Conservation (phyloP, 345 rosid genomes). For the Excoecaria cochinchinensis region DNA sequence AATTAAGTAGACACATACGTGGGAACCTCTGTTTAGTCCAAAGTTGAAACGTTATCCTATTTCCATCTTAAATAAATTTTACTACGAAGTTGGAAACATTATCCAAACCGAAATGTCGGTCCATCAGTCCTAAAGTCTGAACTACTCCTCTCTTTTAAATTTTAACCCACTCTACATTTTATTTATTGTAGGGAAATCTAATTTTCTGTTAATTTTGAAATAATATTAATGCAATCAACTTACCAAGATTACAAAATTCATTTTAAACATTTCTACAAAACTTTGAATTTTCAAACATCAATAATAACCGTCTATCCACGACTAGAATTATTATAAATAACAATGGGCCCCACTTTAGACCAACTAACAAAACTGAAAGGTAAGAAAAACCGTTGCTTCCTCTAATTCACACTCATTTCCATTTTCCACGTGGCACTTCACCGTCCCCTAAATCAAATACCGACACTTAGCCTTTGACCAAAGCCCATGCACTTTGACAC, state of each 20-base stretch:
- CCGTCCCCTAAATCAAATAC: not conserved
- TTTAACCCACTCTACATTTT: no score
- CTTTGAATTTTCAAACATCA: no score
- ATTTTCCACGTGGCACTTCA: not conserved
- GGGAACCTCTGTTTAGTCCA: not conserved
- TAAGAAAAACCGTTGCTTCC: not conserved
- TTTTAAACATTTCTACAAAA: no score
- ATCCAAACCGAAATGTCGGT: slow-evolving; percentile 7
- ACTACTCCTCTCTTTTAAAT: not conserved
- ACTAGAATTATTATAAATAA: no score
- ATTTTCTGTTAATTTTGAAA: no score
- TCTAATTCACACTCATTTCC: no score
- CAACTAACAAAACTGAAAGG: slow-evolving; percentile 13
- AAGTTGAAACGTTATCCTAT: not conserved
- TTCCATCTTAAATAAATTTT: not conserved
- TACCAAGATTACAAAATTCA: no score
- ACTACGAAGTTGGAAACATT: not conserved
- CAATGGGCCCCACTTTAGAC: not conserved
- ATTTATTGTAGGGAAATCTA: no score
- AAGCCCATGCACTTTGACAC: not conserved
- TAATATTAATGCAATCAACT: no score
- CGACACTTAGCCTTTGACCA: not conserved
- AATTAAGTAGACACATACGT: no score
- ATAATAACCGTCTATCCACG: no score
- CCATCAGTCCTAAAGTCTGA: not conserved